phyloP scores from a whole-genome alignment of 345 rosid genomes.

The Conringia planisiliqua region DNA sequence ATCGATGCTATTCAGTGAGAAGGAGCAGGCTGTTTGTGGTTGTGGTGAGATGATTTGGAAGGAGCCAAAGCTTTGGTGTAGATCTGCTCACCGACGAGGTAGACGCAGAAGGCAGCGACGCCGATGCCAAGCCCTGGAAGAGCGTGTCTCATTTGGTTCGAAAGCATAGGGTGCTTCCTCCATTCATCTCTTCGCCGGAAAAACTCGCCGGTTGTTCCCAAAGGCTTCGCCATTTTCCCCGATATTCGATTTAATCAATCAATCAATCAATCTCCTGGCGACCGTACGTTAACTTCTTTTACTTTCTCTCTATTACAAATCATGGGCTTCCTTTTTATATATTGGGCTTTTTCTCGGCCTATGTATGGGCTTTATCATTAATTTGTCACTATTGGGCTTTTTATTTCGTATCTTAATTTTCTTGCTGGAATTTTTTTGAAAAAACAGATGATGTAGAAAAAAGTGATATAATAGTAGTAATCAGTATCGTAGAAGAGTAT shows the following conservation, averaged over 20 bases:
- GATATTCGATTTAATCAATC: neutral
- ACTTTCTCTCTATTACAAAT: neutral
- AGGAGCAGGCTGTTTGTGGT: constrained; percentile 33
- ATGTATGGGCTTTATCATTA: neutral
- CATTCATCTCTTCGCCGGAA: constrained; percentile 90
- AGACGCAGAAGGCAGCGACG: constrained; percentile 80
- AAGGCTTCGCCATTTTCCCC: constrained; percentile 52
- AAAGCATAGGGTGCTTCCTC: constrained; percentile 91
- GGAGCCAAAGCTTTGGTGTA: constrained; percentile 58
- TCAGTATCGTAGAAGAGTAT: too few relatives aligned
- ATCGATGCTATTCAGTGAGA: constrained; percentile 17
- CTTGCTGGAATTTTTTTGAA: too few relatives aligned
- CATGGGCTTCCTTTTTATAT: neutral
- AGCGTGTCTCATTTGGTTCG: constrained; percentile 81
- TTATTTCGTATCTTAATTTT: neutral
- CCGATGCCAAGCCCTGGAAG: constrained; percentile 88
- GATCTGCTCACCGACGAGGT: constrained; percentile 90
- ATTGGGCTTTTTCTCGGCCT: neutral
- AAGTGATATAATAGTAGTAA: too few relatives aligned
- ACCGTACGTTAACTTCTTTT: neutral
- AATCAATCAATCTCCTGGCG: neutral
- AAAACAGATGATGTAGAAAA: too few relatives aligned
- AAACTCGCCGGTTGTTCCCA: constrained; percentile 87
- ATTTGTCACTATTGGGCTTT: neutral
- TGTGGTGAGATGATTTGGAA: constrained; percentile 49